These are phyloP conservation scores for Cercospora nicotianae DNA, from an alignment of 2,329 filamentous ascomycete species.

Conservation along the genomic window DNA sequence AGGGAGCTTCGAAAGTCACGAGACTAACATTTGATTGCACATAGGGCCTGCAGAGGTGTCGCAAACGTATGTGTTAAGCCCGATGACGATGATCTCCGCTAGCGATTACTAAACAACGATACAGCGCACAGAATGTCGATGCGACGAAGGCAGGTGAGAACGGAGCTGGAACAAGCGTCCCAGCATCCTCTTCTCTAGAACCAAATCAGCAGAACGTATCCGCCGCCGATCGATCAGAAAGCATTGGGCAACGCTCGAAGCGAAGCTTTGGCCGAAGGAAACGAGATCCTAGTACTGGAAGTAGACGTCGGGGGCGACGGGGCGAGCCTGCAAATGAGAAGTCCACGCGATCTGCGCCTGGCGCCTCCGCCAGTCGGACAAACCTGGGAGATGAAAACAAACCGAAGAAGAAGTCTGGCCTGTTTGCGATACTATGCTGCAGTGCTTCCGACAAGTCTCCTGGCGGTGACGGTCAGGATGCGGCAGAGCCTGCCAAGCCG, in stretches of 20 bases:
- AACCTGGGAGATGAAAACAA: conserved; percentile 37
- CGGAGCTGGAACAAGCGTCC: background rate
- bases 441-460: conserved; percentile 62
- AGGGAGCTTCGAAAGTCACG: background rate
- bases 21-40: conserved; percentile 10
- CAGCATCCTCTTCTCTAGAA: background rate
- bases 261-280: conserved; percentile 49
- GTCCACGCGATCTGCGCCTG: conserved; percentile 37
- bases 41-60: conserved; percentile 28
- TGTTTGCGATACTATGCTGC: conserved; percentile 64
- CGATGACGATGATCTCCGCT: background rate
- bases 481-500: conserved; percentile 49
- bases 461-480: conserved; percentile 56
- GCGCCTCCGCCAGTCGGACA: conserved; percentile 28
- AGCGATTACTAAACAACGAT: background rate
- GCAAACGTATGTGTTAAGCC: conserved; percentile 24
- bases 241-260: conserved; percentile 47
- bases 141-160: conserved; percentile 8
- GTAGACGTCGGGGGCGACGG: conserved; percentile 46
- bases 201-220: background rate
- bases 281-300: conserved; percentile 48
- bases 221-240: conserved; percentile 41
- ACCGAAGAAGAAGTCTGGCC: conserved; percentile 46
- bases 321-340: conserved; percentile 43
- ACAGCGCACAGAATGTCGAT: conserved; percentile 23